Evolutionary conservation across 805 yeast species (phyloP).

Genomic region (Myxozyma mucilagina): DNA sequence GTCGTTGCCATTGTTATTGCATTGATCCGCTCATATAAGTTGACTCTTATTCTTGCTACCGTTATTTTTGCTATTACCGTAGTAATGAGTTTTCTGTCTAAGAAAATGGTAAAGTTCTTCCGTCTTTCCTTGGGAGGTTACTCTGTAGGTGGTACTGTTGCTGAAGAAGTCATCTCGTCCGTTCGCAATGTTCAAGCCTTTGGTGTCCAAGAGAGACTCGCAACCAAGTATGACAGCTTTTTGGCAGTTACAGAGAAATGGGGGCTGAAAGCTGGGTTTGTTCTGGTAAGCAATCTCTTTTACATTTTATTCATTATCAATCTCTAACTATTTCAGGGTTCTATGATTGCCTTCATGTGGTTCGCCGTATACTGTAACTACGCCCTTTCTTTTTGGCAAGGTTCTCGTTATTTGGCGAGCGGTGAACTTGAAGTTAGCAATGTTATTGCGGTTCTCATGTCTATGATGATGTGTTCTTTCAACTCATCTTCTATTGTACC

Average conservation of each 20-base stretch:
- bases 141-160: constrained; percentile 38
- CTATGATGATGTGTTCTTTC: constrained; percentile 40
- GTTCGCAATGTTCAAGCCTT: constrained; percentile 47
- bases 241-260: constrained; percentile 35
- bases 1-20: constrained; percentile 44
- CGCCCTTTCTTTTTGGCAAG: constrained; percentile 49
- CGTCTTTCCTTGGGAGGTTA: constrained; percentile 17
- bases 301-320: background rate
- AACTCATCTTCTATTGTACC: constrained; percentile 45
- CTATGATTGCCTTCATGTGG: constrained; percentile 42
- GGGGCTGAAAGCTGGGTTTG: constrained; percentile 23
- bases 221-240: constrained; percentile 38
- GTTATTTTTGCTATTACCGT: constrained; percentile 40
- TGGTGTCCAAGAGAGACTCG: constrained; percentile 44
- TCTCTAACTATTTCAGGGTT: constrained; percentile 33
- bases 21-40: constrained; percentile 43
- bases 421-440: constrained; percentile 41
- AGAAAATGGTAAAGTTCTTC: constrained; percentile 33
- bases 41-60: constrained; percentile 42
- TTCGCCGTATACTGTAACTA: constrained; percentile 72
- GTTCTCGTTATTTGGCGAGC: constrained; percentile 43
- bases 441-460: constrained; percentile 39
- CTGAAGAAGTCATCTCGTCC: constrained; percentile 46
- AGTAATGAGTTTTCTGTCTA: constrained; percentile 38
- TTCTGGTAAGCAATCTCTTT: constrained; percentile 31